Evolutionary conservation across 305 asterid species (phyloP).

Genomic region (Solanum aculeatissimum): DNA sequence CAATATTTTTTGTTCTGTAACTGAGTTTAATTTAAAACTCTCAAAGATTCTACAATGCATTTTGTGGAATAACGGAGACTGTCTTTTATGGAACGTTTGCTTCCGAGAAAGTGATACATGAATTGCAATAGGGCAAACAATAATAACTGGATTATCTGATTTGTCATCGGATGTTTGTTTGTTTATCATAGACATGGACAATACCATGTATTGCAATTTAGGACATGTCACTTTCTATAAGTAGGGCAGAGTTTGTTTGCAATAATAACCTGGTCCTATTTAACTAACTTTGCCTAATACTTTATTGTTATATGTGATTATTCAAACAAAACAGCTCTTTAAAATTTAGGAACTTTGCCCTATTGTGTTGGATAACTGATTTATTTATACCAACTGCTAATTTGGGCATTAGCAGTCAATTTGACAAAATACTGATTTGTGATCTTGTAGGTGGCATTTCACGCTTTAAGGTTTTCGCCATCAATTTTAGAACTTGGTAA

Average conservation of each 20-base stretch:
- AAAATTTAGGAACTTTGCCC: background rate
- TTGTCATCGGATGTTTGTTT: background rate
- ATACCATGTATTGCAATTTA: background rate
- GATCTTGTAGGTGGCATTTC: slow-evolving; percentile 70
- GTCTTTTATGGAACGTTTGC: background rate
- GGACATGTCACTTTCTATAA: background rate
- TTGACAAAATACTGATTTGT: background rate
- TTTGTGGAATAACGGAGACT: background rate
- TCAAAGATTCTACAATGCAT: background rate
- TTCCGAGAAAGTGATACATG: background rate
- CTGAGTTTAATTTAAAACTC: background rate
- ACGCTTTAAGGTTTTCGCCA: slow-evolving; percentile 67
- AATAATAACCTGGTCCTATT: background rate
- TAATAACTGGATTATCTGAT: background rate
- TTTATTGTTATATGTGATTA: background rate
- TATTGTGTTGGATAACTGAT: background rate
- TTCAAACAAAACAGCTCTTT: background rate
- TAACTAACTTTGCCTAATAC: background rate
- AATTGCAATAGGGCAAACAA: background rate
- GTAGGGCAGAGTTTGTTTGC: background rate
- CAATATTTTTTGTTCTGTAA: background rate
- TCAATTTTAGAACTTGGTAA: slow-evolving; percentile 49
- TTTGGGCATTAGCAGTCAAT: background rate
- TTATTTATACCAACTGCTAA: background rate
- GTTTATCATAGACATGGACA: background rate